Evolutionary conservation across 2,329 filamentous ascomycete genomes (phyloP), one percentile per base, ranked within the genome.

Genomic region (Xylaria sp.): DNA sequence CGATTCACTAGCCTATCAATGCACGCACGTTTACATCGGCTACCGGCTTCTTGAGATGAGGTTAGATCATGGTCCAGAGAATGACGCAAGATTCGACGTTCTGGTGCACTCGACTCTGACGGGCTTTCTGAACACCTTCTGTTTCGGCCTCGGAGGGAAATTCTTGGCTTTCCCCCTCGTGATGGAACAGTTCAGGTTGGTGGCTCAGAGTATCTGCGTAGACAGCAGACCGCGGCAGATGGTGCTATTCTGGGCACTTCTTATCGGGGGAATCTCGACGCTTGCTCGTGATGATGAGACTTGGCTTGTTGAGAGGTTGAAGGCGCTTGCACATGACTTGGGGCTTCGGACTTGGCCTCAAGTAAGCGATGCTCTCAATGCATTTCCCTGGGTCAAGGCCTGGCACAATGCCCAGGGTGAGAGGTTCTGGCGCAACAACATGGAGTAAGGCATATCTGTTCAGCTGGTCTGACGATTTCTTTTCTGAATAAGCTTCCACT

Each of bases 351-450:
- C 51, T 17, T 67, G 62, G 62, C 3, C 28, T 8, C 51, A 63
- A 17, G 51, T 47, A 15, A 60, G 47, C 17, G 3, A 40, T 45
- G 55, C 49, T 17, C 47, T 67, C n/a, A 15, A 17, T 25, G 11
- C 12, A 15, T 67, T 67, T 31, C 62, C 64, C 9, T 65, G 58
- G 61, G 56, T 67, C 17, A 57, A 56, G n/a, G 52, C 35, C n/a
- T n/a, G 45, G 4, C 64, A 66, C 31, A 51, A 62, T 12, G 37
- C 15, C 5, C 50, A 38, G n/a, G 64, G 61, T 15, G 40, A 56
- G 43, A 11, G n/a, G 21, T 60, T 66, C 33, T 66, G 61, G 64
- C 31, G 60, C 5, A 37, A 9, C 2, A 31, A 19, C 28, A 8
- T 64, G 17, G 45, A 38, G 12, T 43, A 45, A n/a, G n/a, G 11